These are phyloP conservation scores for Chrysopogon serrulatus DNA, from an alignment of 176 grass and related monocot genomes.

Conservation along the genomic window DNA sequence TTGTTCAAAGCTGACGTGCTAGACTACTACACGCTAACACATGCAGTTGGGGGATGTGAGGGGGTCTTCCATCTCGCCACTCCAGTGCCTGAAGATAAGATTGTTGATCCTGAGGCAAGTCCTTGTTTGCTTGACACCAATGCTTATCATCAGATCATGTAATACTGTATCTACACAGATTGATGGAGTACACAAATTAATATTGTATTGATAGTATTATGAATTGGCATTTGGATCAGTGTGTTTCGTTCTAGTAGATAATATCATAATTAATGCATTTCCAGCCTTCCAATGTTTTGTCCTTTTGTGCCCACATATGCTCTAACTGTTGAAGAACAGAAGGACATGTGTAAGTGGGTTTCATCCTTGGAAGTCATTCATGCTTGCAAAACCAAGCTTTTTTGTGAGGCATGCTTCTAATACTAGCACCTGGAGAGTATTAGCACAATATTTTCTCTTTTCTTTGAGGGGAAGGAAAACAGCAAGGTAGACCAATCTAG, in stretches of 20 bases:
- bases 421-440: neutral
- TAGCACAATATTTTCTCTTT: neutral
- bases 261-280: neutral
- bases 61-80: constrained; percentile 65
- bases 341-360: neutral
- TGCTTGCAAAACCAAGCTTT: neutral
- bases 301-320: neutral
- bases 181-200: neutral
- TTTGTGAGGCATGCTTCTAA: neutral
- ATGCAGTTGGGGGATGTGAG: constrained; percentile 42
- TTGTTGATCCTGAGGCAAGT: constrained; percentile 48
- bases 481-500: neutral
- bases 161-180: neutral
- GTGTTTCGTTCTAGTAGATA: neutral
- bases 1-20: constrained; percentile 66
- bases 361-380: neutral
- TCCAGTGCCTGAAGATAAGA: constrained; percentile 46
- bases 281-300: neutral
- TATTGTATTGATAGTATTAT: neutral
- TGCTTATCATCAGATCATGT: neutral
- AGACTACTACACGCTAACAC: constrained; percentile 32
- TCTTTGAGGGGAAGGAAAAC: neutral
- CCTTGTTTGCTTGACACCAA: neutral
- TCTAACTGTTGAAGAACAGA: neutral
- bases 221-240: neutral